These are phyloP conservation scores for Verticillium tricorpus DNA, from an alignment of 2,329 filamentous ascomycete genomes.

Conservation along the genomic window DNA sequence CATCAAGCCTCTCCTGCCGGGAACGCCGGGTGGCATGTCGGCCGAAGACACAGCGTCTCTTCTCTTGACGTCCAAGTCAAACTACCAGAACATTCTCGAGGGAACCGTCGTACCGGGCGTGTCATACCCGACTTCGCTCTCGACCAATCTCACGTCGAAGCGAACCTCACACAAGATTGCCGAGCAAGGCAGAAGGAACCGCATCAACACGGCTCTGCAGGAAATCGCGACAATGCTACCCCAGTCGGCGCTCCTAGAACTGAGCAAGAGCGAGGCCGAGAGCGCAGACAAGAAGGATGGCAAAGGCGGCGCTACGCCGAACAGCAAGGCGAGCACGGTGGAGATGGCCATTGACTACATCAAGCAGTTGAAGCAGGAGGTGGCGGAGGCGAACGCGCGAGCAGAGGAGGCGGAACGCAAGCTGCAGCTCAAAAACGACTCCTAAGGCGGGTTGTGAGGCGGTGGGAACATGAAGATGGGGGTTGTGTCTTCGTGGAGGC, in stretches of 20 bases:
- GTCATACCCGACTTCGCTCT: conserved; percentile 84
- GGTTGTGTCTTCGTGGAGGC: background rate
- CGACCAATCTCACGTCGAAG: conserved; percentile 92
- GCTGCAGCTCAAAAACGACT: conserved; percentile 26
- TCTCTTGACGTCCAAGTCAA: conserved; percentile 88
- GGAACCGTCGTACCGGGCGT: conserved; percentile 88
- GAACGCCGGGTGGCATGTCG: conserved; percentile 40
- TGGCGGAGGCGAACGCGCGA: conserved; percentile 58
- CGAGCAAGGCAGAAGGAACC: conserved; percentile 89
- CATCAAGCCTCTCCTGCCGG: conserved; percentile 85
- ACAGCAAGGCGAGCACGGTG: conserved; percentile 95
- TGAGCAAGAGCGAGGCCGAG: conserved; percentile 36
- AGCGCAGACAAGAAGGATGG: conserved; percentile 39
- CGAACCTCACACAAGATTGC: conserved; percentile 97
- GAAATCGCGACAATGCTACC: conserved; percentile 89
- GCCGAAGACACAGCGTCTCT: conserved; percentile 61
- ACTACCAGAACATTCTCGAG: conserved; percentile 96
- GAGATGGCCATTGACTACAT: conserved; percentile 96
- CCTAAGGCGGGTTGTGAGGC: background rate
- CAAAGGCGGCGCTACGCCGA: conserved; percentile 50
- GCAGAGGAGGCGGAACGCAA: conserved; percentile 63
- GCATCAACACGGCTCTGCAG: conserved; percentile 89
- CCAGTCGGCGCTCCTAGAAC: conserved; percentile 38
- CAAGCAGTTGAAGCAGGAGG: conserved; percentile 72
- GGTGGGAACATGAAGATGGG: background rate